Evolutionary conservation across 106 monocot genomes (phyloP).

Genomic region (Alisma plantagoaquatica): DNA sequence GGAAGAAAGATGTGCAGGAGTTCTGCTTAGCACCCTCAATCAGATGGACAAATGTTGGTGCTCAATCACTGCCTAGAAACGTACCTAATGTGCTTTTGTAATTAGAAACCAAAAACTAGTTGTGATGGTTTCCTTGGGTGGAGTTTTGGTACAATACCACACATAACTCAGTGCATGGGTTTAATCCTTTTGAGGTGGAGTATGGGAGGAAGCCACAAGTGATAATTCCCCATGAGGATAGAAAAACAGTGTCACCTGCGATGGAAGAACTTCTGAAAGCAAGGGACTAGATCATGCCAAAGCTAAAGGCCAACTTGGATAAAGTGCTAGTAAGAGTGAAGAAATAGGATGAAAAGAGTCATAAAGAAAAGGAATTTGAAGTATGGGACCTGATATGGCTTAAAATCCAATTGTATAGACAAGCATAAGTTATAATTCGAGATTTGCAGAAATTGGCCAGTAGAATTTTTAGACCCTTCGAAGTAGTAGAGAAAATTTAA

Average conservation of each 20-base stretch:
- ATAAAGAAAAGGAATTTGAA: not conserved
- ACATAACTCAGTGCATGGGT: not conserved
- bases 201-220: not conserved
- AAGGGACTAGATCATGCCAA: not conserved
- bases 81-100: not conserved
- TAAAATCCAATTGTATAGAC: not conserved
- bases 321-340: not conserved
- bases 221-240: too few species aligned
- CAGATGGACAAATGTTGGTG: too few species aligned
- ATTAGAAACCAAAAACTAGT: not conserved
- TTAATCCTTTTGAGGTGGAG: not conserved
- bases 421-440: too few species aligned
- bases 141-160: not conserved
- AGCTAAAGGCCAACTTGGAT: not conserved
- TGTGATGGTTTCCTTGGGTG: not conserved
- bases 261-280: not conserved
- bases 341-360: not conserved
- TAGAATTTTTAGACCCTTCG: too few species aligned
- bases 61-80: not conserved
- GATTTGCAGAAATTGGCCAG: too few species aligned
- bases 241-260: not conserved
- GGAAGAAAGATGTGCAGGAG: not conserved
- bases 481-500: too few species aligned
- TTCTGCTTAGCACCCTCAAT: not conserved
- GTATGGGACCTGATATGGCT: not conserved